Evolutionary conservation across 116 monocot species (phyloP), one percentile per base, ranked within the genome.

Genomic region (Trichopus zeylanicus): DNA sequence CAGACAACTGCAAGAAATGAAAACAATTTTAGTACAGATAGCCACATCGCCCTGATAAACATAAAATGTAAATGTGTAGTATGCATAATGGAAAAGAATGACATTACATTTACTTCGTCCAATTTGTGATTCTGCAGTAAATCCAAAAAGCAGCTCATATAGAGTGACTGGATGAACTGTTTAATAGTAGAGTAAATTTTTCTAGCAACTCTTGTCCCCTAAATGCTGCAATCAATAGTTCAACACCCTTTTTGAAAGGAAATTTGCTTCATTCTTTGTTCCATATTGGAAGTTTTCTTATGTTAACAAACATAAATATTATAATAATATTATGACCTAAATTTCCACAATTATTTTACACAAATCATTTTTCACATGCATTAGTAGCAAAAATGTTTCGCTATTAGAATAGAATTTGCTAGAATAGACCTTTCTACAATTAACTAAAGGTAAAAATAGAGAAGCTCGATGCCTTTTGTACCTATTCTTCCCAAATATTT

Each of bases 401-500:
- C n/a, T n/a, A n/a, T n/a, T n/a, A n/a, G n/a, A n/a, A n/a, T n/a
- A n/a, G n/a, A n/a, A n/a, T n/a, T n/a, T n/a, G n/a, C n/a, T n/a
- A n/a, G n/a, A n/a, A n/a, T n/a, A n/a, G n/a, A n/a, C n/a, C n/a
- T n/a, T 42, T 1, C 42, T 42, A 42, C 42, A 42, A 42, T n/a
- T 42, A 49, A 49, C 2, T 22, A 8, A 6, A 22, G 21, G 22
- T 4, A 49, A 49, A 49, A 22, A 5, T 49, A 20, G 22, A 22
- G 26, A 6, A 46, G 7, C 7, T 53, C 34, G 16, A 65, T 26
- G 20, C 38, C 21, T 29, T 31, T 48, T 23, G 3, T 73, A 95
- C 98, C 98, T 91, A 64, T 91, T 98, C 71, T 72, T 87, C 38
- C 98, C 98, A 80, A 98, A 98, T 73, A 98, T 98, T 71, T 98